A percentile compares a stretch with the other conserved stretches of the same genome.
Evolutionary conservation across 176 grass and related monocot species (phyloP).

Genomic region (Tuctoria greenei): DNA sequence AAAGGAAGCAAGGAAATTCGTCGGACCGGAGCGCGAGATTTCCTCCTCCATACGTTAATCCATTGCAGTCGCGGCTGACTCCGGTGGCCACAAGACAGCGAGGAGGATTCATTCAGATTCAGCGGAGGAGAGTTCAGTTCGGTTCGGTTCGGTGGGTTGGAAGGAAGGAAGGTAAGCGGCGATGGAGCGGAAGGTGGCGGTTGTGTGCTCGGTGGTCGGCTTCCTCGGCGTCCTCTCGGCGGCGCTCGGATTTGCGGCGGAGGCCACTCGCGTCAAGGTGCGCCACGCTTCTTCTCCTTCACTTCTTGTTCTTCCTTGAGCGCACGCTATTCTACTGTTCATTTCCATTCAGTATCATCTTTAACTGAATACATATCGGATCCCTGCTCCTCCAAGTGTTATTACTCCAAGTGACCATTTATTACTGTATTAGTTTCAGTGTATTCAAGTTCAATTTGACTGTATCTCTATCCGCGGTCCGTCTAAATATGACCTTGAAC

Average conservation of each 20-base stretch:
- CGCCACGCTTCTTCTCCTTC: neutral
- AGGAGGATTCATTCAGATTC: too few species aligned
- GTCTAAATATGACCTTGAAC: neutral
- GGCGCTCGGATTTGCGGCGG: slow-evolving; percentile 86
- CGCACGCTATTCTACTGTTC: neutral
- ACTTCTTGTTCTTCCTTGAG: neutral
- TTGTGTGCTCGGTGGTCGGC: slow-evolving; percentile 60
- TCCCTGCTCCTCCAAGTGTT: neutral
- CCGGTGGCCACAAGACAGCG: neutral
- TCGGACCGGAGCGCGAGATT: neutral
- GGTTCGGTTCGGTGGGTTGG: too few species aligned
- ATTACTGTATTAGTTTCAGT: neutral
- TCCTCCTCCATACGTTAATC: neutral
- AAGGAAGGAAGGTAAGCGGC: too few species aligned
- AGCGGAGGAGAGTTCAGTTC: neutral
- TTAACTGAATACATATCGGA: neutral
- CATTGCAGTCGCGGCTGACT: neutral
- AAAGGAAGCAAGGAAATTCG: neutral
- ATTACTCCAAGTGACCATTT: neutral
- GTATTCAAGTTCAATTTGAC: neutral
- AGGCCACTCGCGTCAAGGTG: slow-evolving; percentile 93
- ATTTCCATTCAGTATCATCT: neutral
- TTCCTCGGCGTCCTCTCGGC: slow-evolving; percentile 89
- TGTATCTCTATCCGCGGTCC: neutral
- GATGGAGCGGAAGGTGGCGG: slow-evolving; percentile 79